Base-by-base conservation (phyloP, 805 yeast species). In the Metschnikowia proteae region DNA sequence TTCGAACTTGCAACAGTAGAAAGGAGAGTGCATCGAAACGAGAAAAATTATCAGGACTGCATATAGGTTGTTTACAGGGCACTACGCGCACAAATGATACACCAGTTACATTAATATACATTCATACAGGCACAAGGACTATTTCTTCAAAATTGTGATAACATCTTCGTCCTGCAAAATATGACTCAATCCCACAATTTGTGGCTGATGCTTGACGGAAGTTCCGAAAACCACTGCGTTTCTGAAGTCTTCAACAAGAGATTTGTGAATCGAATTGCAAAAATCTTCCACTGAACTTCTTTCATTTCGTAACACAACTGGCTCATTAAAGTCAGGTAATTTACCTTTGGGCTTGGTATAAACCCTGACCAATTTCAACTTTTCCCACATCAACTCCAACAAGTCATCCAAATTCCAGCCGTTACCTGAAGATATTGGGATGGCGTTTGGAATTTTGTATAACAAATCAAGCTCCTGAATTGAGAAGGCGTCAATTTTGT, bases 371-470 rank as follows among this genome's bases (percentile, higher is more conserved):
- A 94, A 75, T 58, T 88, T 84, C 61, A 94, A 79, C 64, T 85
- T 81, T 47, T 84, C 88, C 99, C 99, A 94, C 98, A 94, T 94
- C 65, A 82, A 76, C 62, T 92, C 96, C 58, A 94, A 75, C 58
- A 94, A 77, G 69, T 92, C 98, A 68, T 94, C 99, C 63, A 94
- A 74, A 65, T 94, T 94, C 99, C 99, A 94, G 57, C 95, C 96
- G 64, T 86, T 79, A 54, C 96, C 98, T 6, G 97, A 86, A 7
- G 97, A 88, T 52, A 94, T 92, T 35, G 99, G 99, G 45, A 94
- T 96, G 6, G 98, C 97, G 70, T 94, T 84, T 44, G 99, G 99
- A 60, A 94, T 94, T 65, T 94, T 82, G 74, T 88, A 86, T 53
- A 94, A 70, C 50, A 94, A 72, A 58, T 94, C 96, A 58, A 94